Percentiles rank a stretch among this genome's conserved stretches.
phyloP scores from a whole-genome alignment of 208 protist species.

The Porcisia deanei region DNA sequence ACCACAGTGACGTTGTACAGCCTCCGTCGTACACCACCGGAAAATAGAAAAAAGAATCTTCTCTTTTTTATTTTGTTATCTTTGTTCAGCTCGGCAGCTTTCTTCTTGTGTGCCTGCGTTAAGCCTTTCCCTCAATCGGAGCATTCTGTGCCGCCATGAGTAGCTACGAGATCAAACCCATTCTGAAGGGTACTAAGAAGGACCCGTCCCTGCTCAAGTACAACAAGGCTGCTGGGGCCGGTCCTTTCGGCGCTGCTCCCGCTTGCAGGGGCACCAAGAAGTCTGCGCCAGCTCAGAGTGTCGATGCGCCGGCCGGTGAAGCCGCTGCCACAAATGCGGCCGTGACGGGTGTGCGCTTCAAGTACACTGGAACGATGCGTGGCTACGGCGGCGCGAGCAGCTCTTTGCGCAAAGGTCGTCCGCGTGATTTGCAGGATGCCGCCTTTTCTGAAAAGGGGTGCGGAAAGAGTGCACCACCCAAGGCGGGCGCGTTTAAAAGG shows the following conservation, averaged over 20 bases:
- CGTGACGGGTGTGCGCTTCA: constrained; percentile 54
- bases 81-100: neutral
- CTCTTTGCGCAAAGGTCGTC: constrained; percentile 86
- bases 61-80: neutral
- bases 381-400: constrained; percentile 89
- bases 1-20: neutral
- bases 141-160: constrained; percentile 30
- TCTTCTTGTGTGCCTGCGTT: neutral
- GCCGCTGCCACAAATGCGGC: constrained; percentile 15
- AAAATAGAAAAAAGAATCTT: neutral
- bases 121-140: neutral
- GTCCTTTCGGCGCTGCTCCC: constrained; percentile 86
- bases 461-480: constrained; percentile 79
- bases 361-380: constrained; percentile 64
- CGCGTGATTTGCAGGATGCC: constrained; percentile 53
- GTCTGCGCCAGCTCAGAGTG: constrained; percentile 12
- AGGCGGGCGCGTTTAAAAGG: constrained; percentile 87
- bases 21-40: neutral
- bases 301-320: constrained; percentile 3
- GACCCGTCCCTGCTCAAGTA: constrained; percentile 74
- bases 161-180: constrained; percentile 91
- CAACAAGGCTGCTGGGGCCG: constrained; percentile 82
- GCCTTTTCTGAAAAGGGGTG: constrained; percentile 82
- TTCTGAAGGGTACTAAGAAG: constrained; percentile 87
- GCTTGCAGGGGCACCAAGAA: constrained; percentile 50